phyloP scores from a whole-genome alignment of 169 alveolate species.

The Cryptosporidium muris region DNA sequence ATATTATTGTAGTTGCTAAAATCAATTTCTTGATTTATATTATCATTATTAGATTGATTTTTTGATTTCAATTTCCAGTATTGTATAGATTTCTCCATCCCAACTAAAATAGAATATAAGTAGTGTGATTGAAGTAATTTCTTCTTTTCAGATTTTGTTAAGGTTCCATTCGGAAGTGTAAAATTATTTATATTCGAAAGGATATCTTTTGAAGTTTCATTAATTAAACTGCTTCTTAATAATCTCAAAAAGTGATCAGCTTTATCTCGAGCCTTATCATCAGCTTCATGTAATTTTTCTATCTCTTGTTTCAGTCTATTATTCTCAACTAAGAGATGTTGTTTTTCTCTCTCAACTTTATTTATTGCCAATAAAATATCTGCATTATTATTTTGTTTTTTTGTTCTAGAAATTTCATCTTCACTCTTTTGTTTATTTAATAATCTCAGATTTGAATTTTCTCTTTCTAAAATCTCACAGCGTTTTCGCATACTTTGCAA shows the following conservation, averaged over 20 bases:
- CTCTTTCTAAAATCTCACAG: conserved; percentile 40
- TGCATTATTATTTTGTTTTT: not conserved
- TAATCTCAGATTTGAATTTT: conserved; percentile 42
- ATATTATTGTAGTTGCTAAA: not conserved
- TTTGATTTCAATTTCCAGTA: conserved; percentile 29
- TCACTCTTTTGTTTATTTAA: conserved; percentile 18
- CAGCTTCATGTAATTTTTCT: conserved; percentile 52
- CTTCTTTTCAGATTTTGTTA: conserved; percentile 33
- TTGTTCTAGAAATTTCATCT: conserved; percentile 18
- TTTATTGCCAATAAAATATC: conserved; percentile 17
- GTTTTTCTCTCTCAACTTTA: conserved; percentile 56
- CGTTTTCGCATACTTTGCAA: conserved; percentile 9
- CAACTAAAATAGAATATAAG: conserved; percentile 53
- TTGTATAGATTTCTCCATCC: conserved; percentile 47
- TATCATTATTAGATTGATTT: not conserved
- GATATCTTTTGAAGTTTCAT: not conserved
- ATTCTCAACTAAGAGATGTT: conserved; percentile 53
- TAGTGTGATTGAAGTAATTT: conserved; percentile 62
- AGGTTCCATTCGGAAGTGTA: not conserved
- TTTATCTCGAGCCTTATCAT: conserved; percentile 47
- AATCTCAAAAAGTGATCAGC: conserved; percentile 60
- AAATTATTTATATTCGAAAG: not conserved
- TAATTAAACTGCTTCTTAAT: not conserved
- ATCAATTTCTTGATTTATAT: not conserved
- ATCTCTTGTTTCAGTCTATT: conserved; percentile 52